Evolutionary conservation across 495 filamentous ascomycete genomes (phyloP).

Genomic region (Daldinia caldariorum): DNA sequence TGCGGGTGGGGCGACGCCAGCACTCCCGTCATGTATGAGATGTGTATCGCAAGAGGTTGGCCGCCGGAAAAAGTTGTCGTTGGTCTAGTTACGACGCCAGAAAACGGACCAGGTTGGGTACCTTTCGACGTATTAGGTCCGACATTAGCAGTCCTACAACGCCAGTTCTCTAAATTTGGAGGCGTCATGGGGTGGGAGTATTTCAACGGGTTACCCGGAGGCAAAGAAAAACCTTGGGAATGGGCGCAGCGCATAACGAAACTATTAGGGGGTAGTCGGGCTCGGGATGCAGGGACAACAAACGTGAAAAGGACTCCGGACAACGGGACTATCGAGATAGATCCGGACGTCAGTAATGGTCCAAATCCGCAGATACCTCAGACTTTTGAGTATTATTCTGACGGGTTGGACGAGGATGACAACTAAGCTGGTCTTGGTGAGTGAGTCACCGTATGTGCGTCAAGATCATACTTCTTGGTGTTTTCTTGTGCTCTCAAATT

Average conservation of each 20-base stretch:
- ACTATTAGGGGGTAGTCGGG: conserved; percentile 52
- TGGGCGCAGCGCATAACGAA: conserved; percentile 72
- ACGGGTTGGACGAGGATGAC: conserved; percentile 16
- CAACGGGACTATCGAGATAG: conserved; percentile 17
- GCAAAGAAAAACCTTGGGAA: conserved; percentile 68
- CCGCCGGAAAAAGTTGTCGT: conserved; percentile 71
- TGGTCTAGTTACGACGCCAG: conserved; percentile 76
- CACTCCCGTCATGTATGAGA: conserved; percentile 68
- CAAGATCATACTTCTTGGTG: background rate
- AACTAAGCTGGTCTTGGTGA: conserved; percentile 2
- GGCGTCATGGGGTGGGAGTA: conserved; percentile 92
- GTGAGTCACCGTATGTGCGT: conserved; percentile 4
- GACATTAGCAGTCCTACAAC: conserved; percentile 58
- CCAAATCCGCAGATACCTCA: conserved; percentile 18
- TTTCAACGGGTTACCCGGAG: conserved; percentile 74
- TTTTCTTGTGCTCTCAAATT: background rate
- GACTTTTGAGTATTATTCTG: conserved; percentile 43
- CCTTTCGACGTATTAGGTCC: conserved; percentile 48
- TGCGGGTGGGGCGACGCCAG: conserved; percentile 77
- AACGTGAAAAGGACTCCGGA: background rate
- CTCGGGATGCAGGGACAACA: conserved; percentile 20
- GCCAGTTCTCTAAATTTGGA: conserved; percentile 70
- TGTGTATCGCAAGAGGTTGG: conserved; percentile 72
- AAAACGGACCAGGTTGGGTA: conserved; percentile 66
- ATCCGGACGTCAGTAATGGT: conserved; percentile 26